Evolutionary conservation across 1,284 basidiomycete species (phyloP).

Genomic region (Ceratobasidium sp.): DNA sequence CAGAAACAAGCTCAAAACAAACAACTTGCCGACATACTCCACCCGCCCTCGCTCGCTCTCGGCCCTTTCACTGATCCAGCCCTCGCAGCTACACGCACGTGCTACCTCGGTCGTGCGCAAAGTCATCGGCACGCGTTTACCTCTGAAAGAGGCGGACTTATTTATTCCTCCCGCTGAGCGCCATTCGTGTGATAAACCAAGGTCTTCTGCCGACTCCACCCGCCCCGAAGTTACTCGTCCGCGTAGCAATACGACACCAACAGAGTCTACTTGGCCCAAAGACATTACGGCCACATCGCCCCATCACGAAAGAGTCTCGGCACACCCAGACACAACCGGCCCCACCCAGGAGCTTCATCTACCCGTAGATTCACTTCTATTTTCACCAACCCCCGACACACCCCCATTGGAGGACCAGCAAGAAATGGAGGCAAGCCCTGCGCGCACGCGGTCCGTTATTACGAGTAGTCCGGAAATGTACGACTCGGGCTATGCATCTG

Average conservation of each 20-base stretch:
- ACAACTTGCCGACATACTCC: slow-evolving; percentile 2
- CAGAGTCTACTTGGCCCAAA: slow-evolving; percentile 9
- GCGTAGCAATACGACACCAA: slow-evolving; percentile 4
- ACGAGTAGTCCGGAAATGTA: slow-evolving; percentile 23
- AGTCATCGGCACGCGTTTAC: slow-evolving; percentile 1
- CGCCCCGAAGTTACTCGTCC: slow-evolving; percentile 6
- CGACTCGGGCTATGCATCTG: slow-evolving; percentile 26
- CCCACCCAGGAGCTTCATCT: neutral
- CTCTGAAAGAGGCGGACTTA: neutral
- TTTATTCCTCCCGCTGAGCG: neutral
- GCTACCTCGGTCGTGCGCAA: slow-evolving; percentile 21
- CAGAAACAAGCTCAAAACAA: slow-evolving; percentile 14
- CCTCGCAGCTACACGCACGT: slow-evolving; percentile 20
- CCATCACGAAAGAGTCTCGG: slow-evolving; percentile 15
- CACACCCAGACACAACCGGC: slow-evolving; percentile 14
- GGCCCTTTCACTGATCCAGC: slow-evolving; percentile 10
- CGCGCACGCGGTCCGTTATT: neutral
- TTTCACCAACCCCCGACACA: slow-evolving; percentile 17
- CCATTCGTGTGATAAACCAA: slow-evolving; percentile 26
- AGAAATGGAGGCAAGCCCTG: neutral
- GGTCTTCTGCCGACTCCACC: slow-evolving; percentile 21
- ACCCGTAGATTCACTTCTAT: slow-evolving; percentile 14
- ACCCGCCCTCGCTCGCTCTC: slow-evolving; percentile 13
- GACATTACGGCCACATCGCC: neutral
- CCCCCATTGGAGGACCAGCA: slow-evolving; percentile 8